Base-by-base conservation (phyloP, 805 yeast genomes). In the Saccharomycopsis lassenensis region DNA sequence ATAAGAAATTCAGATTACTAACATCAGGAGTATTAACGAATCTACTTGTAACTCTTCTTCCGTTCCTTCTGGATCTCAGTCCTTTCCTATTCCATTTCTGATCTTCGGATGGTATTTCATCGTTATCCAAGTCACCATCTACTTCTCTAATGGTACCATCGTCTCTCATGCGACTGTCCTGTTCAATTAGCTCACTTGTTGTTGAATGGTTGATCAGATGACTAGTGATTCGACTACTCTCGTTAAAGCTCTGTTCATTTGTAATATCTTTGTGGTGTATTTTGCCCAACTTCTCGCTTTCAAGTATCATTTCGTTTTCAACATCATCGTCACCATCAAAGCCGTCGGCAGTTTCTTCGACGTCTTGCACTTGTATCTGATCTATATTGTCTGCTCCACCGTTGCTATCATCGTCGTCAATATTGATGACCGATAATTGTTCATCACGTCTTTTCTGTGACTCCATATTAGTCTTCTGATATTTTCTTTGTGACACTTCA, bases 401-500 rank as follows among this genome's bases (percentile, higher is more conserved):
- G 5, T 15, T 23, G 37, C 22, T 31, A n/a, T 30, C 22, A 6
- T 28, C 16, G 11, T 21, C 20, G 5, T 29, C 18, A 12, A 15
- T 19, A 7, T 26, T 17, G 8, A 6, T 17, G 11, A 16, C 12
- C 22, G 7, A 5, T 6, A 24, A 17, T n/a, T 6, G 10, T 15
- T 22, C 39, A 24, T 30, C 33, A 31, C 35, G 23, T 8, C 23
- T 31, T n/a, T 27, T 16, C 7, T 26, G 24, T 10, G 14, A 14
- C 2, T 10, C 14, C 4, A 35, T 36, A 8, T 37, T 37, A 4
- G 17, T 22, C 15, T 34, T 40, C 11, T 32, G 37, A n/a, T 29
- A 11, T 26, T 36, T 40, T 19, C 37, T 26, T 14, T 28, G 19
- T 14, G 18, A 17, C 5, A 41, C 43, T 21, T 41, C 43, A n/a